Base-by-base conservation (phyloP, 345 rosid genomes). In the Gossypioides kirkii region DNA sequence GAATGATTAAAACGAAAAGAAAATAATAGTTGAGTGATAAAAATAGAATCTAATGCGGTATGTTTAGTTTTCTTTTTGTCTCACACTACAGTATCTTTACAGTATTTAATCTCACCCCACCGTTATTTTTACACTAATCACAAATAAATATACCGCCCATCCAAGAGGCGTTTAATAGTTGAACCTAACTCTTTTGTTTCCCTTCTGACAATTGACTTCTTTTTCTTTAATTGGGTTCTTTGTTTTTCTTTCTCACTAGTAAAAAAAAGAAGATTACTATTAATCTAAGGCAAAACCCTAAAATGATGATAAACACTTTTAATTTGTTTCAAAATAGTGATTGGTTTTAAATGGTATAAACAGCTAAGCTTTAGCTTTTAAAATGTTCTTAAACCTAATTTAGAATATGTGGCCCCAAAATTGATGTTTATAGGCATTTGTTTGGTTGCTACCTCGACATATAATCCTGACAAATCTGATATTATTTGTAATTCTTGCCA, bases 341-440 rank as follows among this genome's bases (percentile, higher is more conserved):
- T 80, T 80, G 86, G 83, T 66, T 84, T 71, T 56, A 84, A 79
- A 82, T 79, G 61, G 87, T 80, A 55, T 72, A 75, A 79, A 80
- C 87, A 82, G 81, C 87, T 80, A 81, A 78, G 76, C 78, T 80
- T 32, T 59, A 18, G 26, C 69, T 70, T 67, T 77, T 62, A 32
- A 32, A 32, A 32, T 43, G 11, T 10, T 43, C 12, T 43, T 3
- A 55, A 23, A 73, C 76, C 76, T 65, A 77, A 58, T 66, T 32
- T 59, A 43, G 38, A 32, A 42, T 32, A 7, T 76, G 45, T 60
- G 77, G 76, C 77, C 79, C 80, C 77, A 20, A 76, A 69, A 62
- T 54, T 70, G 74, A 63, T 75, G 73, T 63, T 49, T 77, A 76
- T 71, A 65, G 65, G 62, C 47, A 32, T 26, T 36, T 36, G 64